phyloP scores from a whole-genome alignment of 2,329 filamentous ascomycete genomes.

The Ambrosiella xylebori region DNA sequence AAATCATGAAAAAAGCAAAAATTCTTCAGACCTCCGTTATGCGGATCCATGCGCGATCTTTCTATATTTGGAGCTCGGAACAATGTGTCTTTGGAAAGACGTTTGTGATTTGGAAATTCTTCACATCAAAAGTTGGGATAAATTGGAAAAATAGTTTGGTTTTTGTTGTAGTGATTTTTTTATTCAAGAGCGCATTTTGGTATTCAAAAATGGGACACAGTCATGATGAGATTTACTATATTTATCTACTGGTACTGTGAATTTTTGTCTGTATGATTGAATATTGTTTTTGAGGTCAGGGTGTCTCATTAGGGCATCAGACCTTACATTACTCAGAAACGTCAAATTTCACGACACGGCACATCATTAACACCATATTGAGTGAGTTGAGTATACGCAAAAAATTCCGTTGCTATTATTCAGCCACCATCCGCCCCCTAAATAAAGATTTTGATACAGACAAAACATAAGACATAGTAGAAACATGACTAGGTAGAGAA shows the following conservation, averaged over 20 bases:
- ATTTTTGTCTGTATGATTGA: too few species aligned
- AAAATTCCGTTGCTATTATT: not conserved
- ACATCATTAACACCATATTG: not conserved
- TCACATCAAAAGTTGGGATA: not conserved
- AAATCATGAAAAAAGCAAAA: slow-evolving; percentile 11
- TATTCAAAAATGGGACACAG: not conserved
- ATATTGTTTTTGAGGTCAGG: too few species aligned
- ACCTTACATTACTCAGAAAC: too few species aligned
- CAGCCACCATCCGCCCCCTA: not conserved
- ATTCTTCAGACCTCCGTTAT: not conserved
- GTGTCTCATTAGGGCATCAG: too few species aligned
- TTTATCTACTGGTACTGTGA: not conserved
- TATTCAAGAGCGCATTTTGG: not conserved
- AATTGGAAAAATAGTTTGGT: not conserved
- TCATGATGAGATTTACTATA: not conserved
- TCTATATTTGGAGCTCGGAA: not conserved
- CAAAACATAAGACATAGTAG: not conserved
- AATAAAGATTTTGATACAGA: slow-evolving; percentile 1
- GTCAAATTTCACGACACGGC: too few species aligned
- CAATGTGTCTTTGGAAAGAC: not conserved
- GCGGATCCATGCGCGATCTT: not conserved
- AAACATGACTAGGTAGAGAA: not conserved
- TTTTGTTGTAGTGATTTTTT: not conserved
- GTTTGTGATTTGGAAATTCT: not conserved
- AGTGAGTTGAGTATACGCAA: not conserved